phyloP scores from a whole-genome alignment of 2,329 filamentous ascomycete genomes.

The Beauveria australis region DNA sequence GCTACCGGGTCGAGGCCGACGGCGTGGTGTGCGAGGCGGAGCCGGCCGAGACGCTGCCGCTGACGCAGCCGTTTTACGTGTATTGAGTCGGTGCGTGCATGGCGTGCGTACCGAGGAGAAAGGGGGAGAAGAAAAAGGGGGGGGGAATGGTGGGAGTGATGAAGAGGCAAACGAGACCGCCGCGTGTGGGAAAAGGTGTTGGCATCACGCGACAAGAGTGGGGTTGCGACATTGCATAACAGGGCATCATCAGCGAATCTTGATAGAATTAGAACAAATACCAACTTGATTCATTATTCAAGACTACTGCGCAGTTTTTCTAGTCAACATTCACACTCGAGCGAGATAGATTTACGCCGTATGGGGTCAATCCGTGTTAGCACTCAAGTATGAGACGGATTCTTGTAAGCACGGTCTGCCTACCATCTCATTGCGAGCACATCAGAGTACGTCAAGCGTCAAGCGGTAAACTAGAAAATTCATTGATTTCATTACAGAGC shows the following conservation, averaged over 20 bases:
- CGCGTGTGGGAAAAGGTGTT: background rate
- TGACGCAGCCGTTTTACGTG: slow-evolving; percentile 71
- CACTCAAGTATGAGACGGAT: no score
- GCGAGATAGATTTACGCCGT: no score
- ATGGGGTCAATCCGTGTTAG: no score
- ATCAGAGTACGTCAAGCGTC: no score
- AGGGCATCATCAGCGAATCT: background rate
- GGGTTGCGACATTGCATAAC: background rate
- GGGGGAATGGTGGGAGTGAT: no score
- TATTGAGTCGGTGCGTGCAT: slow-evolving; percentile 41
- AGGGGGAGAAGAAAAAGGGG: no score
- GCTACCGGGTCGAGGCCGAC: slow-evolving; percentile 81
- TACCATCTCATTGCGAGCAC: no score
- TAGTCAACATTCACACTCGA: background rate
- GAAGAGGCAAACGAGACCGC: no score
- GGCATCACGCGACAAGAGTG: background rate
- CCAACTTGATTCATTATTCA: background rate
- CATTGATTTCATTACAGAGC: slow-evolving; percentile 23
- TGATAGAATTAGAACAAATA: background rate
- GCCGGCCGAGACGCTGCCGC: slow-evolving; percentile 60
- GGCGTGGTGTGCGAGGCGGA: slow-evolving; percentile 65
- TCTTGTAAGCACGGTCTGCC: background rate
- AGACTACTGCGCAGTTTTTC: no score
- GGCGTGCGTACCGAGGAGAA: no score
- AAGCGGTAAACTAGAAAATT: slow-evolving; percentile 14